Conservation (phyloP, 345 rosid genomes). For the Gynandropsis gynandra region DNA sequence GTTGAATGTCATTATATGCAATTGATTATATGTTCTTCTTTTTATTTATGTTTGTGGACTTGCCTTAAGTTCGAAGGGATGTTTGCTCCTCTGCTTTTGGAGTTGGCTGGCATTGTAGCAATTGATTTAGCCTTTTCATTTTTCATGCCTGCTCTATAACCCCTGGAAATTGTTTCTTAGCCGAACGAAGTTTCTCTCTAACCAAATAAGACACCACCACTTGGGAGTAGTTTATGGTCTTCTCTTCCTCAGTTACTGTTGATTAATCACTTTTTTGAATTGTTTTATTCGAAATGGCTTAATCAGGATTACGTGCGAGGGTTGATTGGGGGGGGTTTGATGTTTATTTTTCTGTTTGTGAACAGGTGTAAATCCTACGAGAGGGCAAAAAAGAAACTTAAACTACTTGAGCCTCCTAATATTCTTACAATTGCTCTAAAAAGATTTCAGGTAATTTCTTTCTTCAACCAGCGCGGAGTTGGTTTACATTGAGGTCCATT, state of each 20-base stretch:
- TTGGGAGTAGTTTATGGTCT: slow-evolving; percentile 5
- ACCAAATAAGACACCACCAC: slow-evolving; percentile 3
- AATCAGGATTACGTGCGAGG: not conserved
- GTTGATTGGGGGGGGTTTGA: slow-evolving; percentile 19
- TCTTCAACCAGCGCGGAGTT: slow-evolving; percentile 1
- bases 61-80: slow-evolving; percentile 2
- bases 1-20: not conserved
- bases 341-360: slow-evolving; percentile 8
- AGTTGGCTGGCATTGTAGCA: not conserved
- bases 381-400: slow-evolving; percentile 86
- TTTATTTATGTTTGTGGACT: slow-evolving; percentile 11
- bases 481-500: slow-evolving; percentile 11
- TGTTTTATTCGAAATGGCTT: not conserved
- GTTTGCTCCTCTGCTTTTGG: slow-evolving; percentile 2
- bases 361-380: slow-evolving; percentile 80
- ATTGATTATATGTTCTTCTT: not conserved
- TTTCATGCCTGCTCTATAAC: not conserved
- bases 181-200: not conserved
- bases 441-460: slow-evolving; percentile 70
- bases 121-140: slow-evolving; percentile 5
- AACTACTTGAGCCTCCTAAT: slow-evolving; percentile 81
- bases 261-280: slow-evolving; percentile 5
- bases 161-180: slow-evolving; percentile 5
- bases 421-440: slow-evolving; percentile 92
- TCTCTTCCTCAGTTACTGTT: slow-evolving; percentile 11